A percentile compares a stretch with the other conserved stretches of the same genome.
phyloP scores from a whole-genome alignment of 495 filamentous ascomycete species.

The Tuber microsphaerosporum region DNA sequence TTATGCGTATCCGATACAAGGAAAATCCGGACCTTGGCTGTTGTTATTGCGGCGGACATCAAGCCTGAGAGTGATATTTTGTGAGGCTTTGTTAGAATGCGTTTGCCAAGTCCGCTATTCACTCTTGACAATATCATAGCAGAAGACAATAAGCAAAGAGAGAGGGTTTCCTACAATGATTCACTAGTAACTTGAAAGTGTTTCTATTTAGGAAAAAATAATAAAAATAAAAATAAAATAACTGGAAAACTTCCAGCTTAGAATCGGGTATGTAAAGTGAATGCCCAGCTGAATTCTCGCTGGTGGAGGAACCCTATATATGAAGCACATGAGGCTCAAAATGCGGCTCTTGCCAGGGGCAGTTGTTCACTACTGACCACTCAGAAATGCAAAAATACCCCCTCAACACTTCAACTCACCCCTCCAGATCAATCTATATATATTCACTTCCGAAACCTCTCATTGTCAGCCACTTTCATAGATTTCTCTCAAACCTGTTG shows the following conservation, averaged over 20 bases:
- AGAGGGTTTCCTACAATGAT: background rate
- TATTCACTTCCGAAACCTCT: background rate
- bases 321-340: conserved; percentile 4
- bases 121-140: background rate
- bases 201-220: background rate
- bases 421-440: background rate
- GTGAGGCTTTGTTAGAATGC: background rate
- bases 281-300: background rate
- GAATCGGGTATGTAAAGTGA: background rate
- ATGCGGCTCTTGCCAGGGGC: conserved; percentile 3
- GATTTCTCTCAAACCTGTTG: background rate
- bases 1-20: conserved; percentile 23
- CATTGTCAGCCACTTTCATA: background rate
- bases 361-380: background rate
- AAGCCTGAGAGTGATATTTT: background rate
- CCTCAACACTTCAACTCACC: background rate
- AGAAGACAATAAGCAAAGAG: background rate
- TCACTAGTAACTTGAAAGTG: background rate
- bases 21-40: conserved; percentile 17
- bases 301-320: background rate
- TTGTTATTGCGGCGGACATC: background rate
- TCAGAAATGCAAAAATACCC: background rate
- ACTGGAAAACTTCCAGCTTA: background rate
- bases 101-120: background rate
- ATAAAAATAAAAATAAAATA: background rate